A percentile compares a stretch with the other conserved stretches of the same genome.
phyloP scores from a whole-genome alignment of 2,329 filamentous ascomycete species.

The Sporothrix pallida region DNA sequence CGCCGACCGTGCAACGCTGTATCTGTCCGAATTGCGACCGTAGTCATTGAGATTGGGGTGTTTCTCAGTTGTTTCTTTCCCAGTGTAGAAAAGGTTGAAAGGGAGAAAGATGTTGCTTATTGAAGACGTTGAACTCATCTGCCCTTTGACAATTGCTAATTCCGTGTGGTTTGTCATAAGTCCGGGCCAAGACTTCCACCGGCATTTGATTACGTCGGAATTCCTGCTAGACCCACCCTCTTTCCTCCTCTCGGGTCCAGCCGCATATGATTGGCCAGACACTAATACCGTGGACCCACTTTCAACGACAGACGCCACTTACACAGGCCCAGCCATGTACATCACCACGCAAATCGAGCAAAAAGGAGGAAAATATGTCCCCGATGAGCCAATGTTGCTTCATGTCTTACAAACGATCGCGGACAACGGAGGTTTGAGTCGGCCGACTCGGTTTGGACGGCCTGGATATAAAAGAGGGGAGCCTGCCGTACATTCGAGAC shows the following conservation, averaged over 20 bases:
- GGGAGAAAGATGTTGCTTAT: neutral
- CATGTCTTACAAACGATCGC: neutral
- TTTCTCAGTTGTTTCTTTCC: neutral
- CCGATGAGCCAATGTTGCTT: too few relatives aligned
- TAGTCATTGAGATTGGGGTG: neutral
- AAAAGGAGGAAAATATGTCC: too few relatives aligned
- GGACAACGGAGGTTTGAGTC: neutral
- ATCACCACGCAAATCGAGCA: neutral
- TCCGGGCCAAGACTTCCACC: neutral
- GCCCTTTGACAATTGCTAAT: neutral
- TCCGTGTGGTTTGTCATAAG: neutral
- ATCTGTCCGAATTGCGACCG: neutral
- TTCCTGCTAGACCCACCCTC: neutral
- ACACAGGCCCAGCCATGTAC: neutral
- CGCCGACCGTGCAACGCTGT: neutral
- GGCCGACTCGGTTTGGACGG: neutral
- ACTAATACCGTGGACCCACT: neutral
- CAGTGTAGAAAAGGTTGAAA: neutral
- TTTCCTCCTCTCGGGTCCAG: conserved; percentile 42
- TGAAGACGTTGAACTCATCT: too few relatives aligned
- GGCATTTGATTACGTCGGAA: neutral
- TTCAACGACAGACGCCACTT: neutral
- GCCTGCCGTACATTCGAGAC: neutral
- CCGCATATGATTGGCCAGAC: conserved; percentile 19
- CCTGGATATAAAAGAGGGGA: neutral